phyloP scores from a whole-genome alignment of 2,329 filamentous ascomycete species.

The Trichoderma atrobrunneum region DNA sequence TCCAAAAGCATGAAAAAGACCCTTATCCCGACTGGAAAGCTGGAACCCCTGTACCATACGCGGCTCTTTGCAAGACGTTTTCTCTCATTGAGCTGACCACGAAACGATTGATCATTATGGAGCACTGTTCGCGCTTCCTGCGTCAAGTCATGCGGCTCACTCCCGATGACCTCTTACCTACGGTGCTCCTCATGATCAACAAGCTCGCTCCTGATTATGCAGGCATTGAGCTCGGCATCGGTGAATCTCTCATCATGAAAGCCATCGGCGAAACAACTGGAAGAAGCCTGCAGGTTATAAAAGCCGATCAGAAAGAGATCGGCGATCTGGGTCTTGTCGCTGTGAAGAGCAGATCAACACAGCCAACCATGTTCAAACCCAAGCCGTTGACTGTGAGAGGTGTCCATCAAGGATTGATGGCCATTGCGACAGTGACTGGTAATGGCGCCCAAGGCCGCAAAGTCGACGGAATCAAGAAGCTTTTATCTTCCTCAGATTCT shows the following conservation, averaged over 20 bases:
- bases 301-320: slow-evolving; percentile 93
- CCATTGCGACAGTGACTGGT: slow-evolving; percentile 81
- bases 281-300: slow-evolving; percentile 83
- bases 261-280: slow-evolving; percentile 94
- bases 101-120: slow-evolving; percentile 83
- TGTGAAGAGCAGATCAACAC: slow-evolving; percentile 90
- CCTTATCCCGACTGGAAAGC: slow-evolving; percentile 95
- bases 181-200: slow-evolving; percentile 93
- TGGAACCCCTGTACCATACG: slow-evolving; percentile 87
- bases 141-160: slow-evolving; percentile 92
- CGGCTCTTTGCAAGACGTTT: slow-evolving; percentile 90
- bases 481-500: slow-evolving; percentile 86
- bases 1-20: slow-evolving; percentile 68
- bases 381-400: slow-evolving; percentile 83
- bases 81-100: slow-evolving; percentile 93
- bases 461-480: slow-evolving; percentile 91
- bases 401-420: slow-evolving; percentile 84
- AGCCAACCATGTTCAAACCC: slow-evolving; percentile 98
- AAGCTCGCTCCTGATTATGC: slow-evolving; percentile 96
- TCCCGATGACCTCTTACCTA: slow-evolving; percentile 81
- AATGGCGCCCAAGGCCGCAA: slow-evolving; percentile 87
- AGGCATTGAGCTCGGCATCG: slow-evolving; percentile 96
- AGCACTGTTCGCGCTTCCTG: slow-evolving; percentile 86
- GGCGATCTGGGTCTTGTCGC: slow-evolving; percentile 93
- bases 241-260: slow-evolving; percentile 98